phyloP scores from a whole-genome alignment of 169 alveolate species.

The Fabrea salina region DNA sequence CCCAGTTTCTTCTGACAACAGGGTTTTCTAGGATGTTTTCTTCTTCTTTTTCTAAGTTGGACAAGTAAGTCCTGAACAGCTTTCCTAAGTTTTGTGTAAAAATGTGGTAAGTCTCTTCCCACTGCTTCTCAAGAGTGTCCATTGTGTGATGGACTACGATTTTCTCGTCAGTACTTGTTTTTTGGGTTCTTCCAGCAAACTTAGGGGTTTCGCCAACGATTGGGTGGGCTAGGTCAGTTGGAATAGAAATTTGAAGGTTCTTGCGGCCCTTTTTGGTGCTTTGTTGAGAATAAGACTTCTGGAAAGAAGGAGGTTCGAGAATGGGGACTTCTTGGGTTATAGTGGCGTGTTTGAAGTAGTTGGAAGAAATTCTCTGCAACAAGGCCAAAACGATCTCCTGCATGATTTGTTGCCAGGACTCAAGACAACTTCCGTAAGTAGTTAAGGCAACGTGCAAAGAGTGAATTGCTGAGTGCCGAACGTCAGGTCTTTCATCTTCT shows the following conservation, averaged over 20 bases:
- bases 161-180: constrained; percentile 17
- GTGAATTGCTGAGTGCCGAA: constrained; percentile 23
- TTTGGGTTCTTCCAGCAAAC: constrained; percentile 18
- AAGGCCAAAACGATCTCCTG: constrained; percentile 5
- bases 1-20: constrained; percentile 5
- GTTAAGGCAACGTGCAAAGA: constrained; percentile 16
- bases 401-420: constrained; percentile 13
- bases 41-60: not conserved
- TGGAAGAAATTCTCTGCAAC: not conserved
- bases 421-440: constrained; percentile 8
- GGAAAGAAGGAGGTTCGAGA: not conserved
- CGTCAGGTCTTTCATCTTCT: constrained; percentile 23
- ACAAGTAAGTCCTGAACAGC: constrained; percentile 7
- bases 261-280: not conserved
- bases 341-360: constrained; percentile 21
- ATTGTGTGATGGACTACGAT: constrained; percentile 22
- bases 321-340: constrained; percentile 35
- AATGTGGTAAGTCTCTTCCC: constrained; percentile 35
- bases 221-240: constrained; percentile 26
- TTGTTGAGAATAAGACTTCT: not conserved
- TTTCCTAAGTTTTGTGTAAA: constrained; percentile 25
- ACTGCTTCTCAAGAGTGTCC: constrained; percentile 37
- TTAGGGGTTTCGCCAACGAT: constrained; percentile 34
- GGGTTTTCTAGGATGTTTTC: not conserved
- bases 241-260: constrained; percentile 31